Base-by-base conservation (phyloP, 768 basidiomycete genomes). In the Pholiota molesta region DNA sequence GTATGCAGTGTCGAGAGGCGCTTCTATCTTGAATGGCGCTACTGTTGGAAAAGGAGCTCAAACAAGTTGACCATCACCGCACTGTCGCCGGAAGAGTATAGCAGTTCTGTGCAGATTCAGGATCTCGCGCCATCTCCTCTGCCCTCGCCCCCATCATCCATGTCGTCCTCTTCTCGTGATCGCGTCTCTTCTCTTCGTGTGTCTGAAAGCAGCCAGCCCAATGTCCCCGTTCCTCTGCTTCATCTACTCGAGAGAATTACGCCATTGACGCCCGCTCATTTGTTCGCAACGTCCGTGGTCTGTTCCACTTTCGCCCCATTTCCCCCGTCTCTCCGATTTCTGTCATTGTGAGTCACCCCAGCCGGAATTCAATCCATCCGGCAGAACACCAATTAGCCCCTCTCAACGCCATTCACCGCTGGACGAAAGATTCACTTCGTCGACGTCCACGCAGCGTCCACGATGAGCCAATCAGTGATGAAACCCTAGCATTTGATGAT, bases 221-320 rank as follows among this genome's bases (percentile, higher is more conserved):
- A 23, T 52, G 37, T 59, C 21, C 61, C 61, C 19, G 31, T 39
- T 49, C 54, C 6, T 39, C 62, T 42, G 47, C 51, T 19, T 35
- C 57, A 28, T 45, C 52, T 19, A 37, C 23, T 7, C 29, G 37
- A 23, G 65, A 62, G 23, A 19, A 28, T 64, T 64, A 73, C 62
- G 58, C 76, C 72, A 67, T 72, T 62, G 23, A 80, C 75, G 65
- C 75, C 79, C 72, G 81, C 28, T 87, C 85, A 14, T 79, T 91
- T 73, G 83, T 86, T 52, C 85, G 82, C 64, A 88, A 86, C 65
- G 84, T 90, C 59, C 83, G 80, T 66, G 84, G 79, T 19, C 77
- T 91, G 56, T 89, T 91, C 66, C 73, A 78, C 28, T 76, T 84
- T 55, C 83, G 81, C 1, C 73, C 84, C 5, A 60, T 69, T 14